phyloP scores from a whole-genome alignment of 148 eudicot genomes.

The Heliamphora exappendiculata region DNA sequence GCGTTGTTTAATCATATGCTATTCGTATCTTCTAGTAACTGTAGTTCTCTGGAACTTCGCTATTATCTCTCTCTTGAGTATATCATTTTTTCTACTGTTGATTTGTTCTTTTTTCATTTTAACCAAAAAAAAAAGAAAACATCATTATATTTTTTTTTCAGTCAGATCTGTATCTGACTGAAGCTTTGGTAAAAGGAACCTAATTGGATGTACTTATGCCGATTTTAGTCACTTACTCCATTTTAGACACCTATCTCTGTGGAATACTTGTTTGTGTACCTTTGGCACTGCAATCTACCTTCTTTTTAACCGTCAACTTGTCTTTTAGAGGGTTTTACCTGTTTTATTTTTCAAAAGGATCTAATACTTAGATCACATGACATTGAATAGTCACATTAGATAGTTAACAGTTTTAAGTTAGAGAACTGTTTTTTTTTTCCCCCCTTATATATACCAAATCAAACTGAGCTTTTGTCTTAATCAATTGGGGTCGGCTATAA shows the following conservation, averaged over 20 bases:
- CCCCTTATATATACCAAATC: too few species aligned
- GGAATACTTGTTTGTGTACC: neutral
- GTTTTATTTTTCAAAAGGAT: slow-evolving; percentile 20
- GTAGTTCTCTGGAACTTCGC: slow-evolving; percentile 1
- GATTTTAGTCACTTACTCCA: too few species aligned
- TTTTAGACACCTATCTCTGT: neutral
- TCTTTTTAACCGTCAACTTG: neutral
- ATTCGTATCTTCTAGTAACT: neutral
- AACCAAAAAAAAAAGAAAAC: neutral
- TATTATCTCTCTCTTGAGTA: neutral
- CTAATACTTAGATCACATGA: slow-evolving; percentile 17
- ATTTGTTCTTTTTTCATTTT: neutral
- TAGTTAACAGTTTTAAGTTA: neutral
- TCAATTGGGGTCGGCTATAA: too few species aligned
- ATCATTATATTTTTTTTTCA: neutral
- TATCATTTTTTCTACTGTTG: neutral
- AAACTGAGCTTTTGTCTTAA: too few species aligned
- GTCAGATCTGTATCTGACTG: neutral
- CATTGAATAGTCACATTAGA: neutral
- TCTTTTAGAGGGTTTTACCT: neutral
- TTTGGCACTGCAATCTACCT: neutral
- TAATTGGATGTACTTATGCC: neutral
- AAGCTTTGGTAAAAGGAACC: too few species aligned
- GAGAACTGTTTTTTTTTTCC: neutral
- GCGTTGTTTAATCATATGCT: neutral